Conservation (phyloP, 2,329 filamentous ascomycete species). For the Pestalotiopsis sp. region DNA sequence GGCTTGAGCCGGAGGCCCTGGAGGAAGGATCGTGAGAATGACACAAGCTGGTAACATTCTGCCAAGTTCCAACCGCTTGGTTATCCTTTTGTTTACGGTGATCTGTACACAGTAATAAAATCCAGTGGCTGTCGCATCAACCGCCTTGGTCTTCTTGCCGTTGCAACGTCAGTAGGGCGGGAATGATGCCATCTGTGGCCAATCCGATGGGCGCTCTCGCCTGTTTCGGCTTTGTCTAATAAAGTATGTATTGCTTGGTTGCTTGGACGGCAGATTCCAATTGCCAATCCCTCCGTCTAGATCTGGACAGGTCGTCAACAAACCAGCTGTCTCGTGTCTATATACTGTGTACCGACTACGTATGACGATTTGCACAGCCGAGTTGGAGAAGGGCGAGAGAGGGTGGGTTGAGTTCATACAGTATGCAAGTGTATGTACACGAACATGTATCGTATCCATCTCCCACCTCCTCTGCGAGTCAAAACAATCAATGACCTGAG, state of each 20-base stretch:
- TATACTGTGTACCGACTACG: background rate
- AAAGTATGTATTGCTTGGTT: background rate
- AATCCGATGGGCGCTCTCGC: background rate
- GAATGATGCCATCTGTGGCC: slow-evolving; percentile 4
- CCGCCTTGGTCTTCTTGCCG: slow-evolving; percentile 1
- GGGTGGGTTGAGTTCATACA: background rate
- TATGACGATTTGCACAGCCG: background rate
- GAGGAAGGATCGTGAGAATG: background rate
- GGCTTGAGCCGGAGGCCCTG: background rate
- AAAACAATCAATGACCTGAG: background rate
- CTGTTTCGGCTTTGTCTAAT: slow-evolving; percentile 1
- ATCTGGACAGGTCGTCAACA: background rate
- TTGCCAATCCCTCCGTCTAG: background rate
- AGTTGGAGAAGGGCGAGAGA: background rate
- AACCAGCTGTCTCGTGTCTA: background rate
- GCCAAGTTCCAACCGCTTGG: background rate
- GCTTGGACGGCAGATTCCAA: background rate
- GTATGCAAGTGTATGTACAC: background rate
- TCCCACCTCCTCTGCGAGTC: background rate
- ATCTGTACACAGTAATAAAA: background rate
- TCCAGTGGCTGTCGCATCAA: background rate
- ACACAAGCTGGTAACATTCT: background rate
- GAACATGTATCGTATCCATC: background rate
- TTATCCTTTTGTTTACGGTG: background rate
- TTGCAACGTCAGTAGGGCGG: background rate